Percentiles rank a stretch among this genome's conserved stretches.
phyloP scores from a whole-genome alignment of 345 rosid genomes.

The Eucalyptus regnans region DNA sequence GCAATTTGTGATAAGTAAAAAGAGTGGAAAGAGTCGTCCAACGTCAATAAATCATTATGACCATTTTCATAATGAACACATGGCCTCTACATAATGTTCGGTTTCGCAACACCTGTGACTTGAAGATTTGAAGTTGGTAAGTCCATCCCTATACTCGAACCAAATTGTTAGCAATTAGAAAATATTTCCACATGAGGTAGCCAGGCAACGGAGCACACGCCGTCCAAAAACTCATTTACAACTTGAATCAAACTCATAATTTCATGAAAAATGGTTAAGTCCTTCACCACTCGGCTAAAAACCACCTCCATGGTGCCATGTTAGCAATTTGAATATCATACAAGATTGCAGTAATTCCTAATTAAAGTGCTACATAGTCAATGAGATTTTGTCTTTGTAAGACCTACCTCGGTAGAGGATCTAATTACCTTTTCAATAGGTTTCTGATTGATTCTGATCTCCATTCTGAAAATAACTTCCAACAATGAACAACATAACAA shows the following conservation, averaged over 20 bases:
- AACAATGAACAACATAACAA: neutral
- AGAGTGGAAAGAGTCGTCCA: neutral
- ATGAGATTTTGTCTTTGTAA: neutral
- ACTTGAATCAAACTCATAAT: neutral
- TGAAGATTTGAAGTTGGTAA: neutral
- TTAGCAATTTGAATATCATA: neutral
- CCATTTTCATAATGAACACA: neutral
- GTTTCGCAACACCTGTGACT: too few species aligned
- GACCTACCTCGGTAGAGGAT: neutral
- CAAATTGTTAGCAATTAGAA: too few species aligned
- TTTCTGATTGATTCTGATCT: neutral
- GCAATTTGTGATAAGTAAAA: neutral
- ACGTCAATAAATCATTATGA: neutral
- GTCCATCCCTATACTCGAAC: neutral
- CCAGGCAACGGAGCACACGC: fast-evolving
- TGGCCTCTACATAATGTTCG: neutral
- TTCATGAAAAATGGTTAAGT: neutral
- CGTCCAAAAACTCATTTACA: neutral
- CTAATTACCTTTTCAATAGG: neutral
- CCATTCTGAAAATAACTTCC: neutral
- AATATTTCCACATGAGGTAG: too few species aligned
- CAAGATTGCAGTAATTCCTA: neutral
- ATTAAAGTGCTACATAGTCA: neutral
- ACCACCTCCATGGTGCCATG: neutral
- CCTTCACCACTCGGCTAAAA: neutral